A percentile compares a stretch with the other conserved stretches of the same genome.
phyloP scores from a whole-genome alignment of 805 yeast species.

The Candida cerambycidarum region DNA sequence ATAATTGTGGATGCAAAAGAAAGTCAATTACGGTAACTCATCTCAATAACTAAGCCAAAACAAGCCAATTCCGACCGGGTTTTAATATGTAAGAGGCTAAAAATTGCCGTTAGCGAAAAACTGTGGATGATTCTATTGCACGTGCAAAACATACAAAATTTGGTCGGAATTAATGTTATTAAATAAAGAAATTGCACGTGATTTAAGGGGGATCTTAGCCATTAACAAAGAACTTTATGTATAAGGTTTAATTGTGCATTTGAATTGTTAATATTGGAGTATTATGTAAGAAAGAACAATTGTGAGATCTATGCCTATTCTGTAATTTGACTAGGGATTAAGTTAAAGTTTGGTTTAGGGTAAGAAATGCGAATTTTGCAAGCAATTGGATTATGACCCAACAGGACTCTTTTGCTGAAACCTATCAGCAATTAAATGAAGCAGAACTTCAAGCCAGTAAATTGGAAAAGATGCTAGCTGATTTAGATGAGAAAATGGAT shows the following conservation, averaged over 20 bases:
- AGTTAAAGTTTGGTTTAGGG: no score
- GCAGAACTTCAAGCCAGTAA: conserved; percentile 65
- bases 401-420: conserved; percentile 41
- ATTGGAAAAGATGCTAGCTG: conserved; percentile 64
- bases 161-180: background rate
- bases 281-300: background rate
- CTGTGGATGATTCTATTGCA: conserved; percentile 3
- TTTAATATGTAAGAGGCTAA: background rate
- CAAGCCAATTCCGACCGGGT: background rate
- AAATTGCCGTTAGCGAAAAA: background rate
- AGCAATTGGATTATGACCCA: conserved; percentile 8
- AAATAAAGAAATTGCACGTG: background rate
- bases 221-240: no score
- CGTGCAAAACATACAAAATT: background rate
- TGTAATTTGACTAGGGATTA: no score
- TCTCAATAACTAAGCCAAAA: conserved; percentile 2
- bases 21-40: background rate
- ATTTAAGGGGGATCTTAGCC: background rate
- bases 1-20: conserved; percentile 3
- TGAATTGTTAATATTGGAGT: background rate
- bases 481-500: conserved; percentile 65
- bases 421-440: conserved; percentile 60
- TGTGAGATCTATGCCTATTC: background rate
- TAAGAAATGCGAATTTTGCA: conserved; percentile 1
- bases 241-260: no score